phyloP scores from a whole-genome alignment of 1,139 yeast genomes.

The Petasospora fabianii region DNA sequence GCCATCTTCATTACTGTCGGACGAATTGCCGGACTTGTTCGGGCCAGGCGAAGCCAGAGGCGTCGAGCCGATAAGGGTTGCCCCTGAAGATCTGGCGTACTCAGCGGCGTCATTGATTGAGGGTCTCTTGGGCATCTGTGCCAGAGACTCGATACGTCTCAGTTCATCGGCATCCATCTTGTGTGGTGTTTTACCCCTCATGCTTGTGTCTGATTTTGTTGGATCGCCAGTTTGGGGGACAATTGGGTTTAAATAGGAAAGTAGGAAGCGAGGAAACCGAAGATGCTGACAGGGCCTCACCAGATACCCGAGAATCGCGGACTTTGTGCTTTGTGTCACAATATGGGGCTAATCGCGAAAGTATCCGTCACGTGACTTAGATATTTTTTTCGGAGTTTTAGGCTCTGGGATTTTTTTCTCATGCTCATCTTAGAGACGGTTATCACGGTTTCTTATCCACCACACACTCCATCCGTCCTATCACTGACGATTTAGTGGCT shows the following conservation, averaged over 20 bases:
- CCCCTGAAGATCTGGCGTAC: slow-evolving; percentile 7
- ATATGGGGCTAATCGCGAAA: no score
- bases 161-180: neutral
- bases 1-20: neutral
- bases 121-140: slow-evolving; percentile 9
- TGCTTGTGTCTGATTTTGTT: no score
- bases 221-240: no score
- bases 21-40: neutral
- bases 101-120: slow-evolving; percentile 11
- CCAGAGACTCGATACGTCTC: slow-evolving; percentile 6
- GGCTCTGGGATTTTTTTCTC: neutral
- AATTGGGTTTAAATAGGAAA: no score
- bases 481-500: no score
- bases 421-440: neutral
- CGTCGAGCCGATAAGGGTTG: neutral
- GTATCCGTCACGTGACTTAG: neutral
- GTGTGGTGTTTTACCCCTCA: neutral
- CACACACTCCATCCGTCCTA: no score
- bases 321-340: no score
- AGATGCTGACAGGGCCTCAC: no score
- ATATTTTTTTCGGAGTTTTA: no score
- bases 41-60: neutral
- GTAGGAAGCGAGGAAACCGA: no score
- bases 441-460: no score
- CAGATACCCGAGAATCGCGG: no score